A percentile compares a stretch with the other conserved stretches of the same genome.
phyloP scores from a whole-genome alignment of 2,329 filamentous ascomycete species.

The Dactylellina haptotyla region DNA sequence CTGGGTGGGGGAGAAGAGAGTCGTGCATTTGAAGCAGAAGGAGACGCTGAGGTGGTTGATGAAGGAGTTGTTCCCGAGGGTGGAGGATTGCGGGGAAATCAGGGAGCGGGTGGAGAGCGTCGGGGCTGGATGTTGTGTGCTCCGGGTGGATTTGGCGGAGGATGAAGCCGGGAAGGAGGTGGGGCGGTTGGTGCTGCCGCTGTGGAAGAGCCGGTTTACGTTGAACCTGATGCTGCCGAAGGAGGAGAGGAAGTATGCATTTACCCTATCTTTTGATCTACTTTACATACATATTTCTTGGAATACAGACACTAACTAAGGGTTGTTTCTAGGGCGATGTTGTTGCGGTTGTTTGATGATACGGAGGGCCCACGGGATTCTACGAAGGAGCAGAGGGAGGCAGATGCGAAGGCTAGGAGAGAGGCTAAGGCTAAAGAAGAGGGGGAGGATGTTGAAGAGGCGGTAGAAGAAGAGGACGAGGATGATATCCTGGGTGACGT shows the following conservation, averaged over 20 bases:
- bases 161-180: constrained; percentile 62
- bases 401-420: constrained; percentile 59
- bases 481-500: constrained; percentile 58
- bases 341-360: constrained; percentile 90
- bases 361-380: constrained; percentile 82
- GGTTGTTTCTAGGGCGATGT: constrained; percentile 73
- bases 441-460: constrained; percentile 59
- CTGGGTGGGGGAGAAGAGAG: constrained; percentile 82
- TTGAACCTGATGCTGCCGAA: constrained; percentile 98
- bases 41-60: constrained; percentile 83
- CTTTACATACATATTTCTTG: not conserved
- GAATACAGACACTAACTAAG: too few species aligned
- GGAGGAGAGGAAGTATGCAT: constrained; percentile 75
- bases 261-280: not conserved
- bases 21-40: constrained; percentile 78
- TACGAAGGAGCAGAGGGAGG: constrained; percentile 66
- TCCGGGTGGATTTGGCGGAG: constrained; percentile 81
- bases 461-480: constrained; percentile 60
- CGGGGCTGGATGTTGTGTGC: constrained; percentile 88
- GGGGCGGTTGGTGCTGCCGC: constrained; percentile 81
- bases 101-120: constrained; percentile 82
- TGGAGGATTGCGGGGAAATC: constrained; percentile 82
- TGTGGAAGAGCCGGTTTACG: constrained; percentile 92
- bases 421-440: constrained; percentile 60
- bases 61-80: constrained; percentile 95